Evolutionary conservation across 257 asterid species (phyloP), one percentile per base, ranked within the genome.

Genomic region (Cruciata laevipes): DNA sequence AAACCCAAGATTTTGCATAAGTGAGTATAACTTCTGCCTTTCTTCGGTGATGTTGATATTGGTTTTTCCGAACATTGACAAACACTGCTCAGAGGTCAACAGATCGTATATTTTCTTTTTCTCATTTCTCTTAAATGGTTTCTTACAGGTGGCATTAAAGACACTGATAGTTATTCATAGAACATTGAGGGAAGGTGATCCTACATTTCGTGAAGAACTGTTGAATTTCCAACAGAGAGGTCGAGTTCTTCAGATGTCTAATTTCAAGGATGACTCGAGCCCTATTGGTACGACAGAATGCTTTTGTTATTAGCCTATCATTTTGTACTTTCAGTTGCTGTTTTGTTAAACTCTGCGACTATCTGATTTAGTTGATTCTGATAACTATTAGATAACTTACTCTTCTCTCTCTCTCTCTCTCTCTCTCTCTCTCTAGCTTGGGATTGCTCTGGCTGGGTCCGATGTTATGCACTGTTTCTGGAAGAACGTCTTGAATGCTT

Each of bases 371-470:
- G 13, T 61, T 18, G 4, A 33, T 5, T 65, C 53, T 35, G 17
- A 25, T 6, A 44, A 44, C 24, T 68, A 6, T 24, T n/a, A 42
- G 21, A 23, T 47, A 30, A 40, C 35, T 24, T 21, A 59, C 6
- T n/a, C 31, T 31, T 27, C 63, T 24, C 9, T 27, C 2, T 27
- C n/a, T n/a, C n/a, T n/a, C n/a, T n/a, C 35, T 71, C 7, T 27
- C 17, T 69, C 11, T 64, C n/a, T 16, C 21, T 70, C 66, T 59
- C 72, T 68, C 52, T 85, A 92, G 98, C 98, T 51, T 92, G 98
- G 98, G 98, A 92, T 77, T 92, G 87, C 80, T 89, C 97, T 75
- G 98, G 85, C 20, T 89, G 98, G 98, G 96, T 89, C 33, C 85
- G 98, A 65, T 83, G 95, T 20, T 92, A 92, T 79, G 97, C 86